Evolutionary conservation across 345 rosid genomes (phyloP).

Genomic region (Citropsis articulata): DNA sequence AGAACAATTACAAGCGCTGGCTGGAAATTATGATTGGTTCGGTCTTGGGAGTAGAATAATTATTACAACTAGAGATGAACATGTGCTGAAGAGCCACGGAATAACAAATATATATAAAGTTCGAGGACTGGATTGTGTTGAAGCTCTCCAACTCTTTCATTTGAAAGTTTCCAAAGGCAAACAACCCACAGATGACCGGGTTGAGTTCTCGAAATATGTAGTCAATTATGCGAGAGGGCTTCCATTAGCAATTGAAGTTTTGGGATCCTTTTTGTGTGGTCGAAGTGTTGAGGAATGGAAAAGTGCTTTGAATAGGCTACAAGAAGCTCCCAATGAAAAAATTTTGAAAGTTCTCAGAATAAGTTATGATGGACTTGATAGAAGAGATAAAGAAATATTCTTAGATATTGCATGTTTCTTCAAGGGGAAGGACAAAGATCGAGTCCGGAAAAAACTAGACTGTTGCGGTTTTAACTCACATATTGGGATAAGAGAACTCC

Average conservation of each 20-base stretch:
- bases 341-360: neutral
- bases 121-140: neutral
- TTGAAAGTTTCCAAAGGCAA: neutral
- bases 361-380: neutral
- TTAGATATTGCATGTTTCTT: neutral
- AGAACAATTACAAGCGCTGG: neutral
- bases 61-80: neutral
- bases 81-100: neutral
- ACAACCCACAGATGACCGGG: neutral
- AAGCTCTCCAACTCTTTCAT: neutral
- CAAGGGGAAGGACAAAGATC: neutral
- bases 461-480: neutral
- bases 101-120: neutral
- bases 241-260: neutral
- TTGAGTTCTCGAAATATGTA: neutral
- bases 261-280: neutral
- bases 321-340: neutral
- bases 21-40: neutral
- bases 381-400: neutral
- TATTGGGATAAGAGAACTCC: neutral
- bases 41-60: neutral
- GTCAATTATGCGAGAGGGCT: neutral
- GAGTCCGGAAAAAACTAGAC: neutral
- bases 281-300: neutral
- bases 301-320: neutral